These are phyloP conservation scores for Citrullus amarus DNA, from an alignment of 306 rosid species.

Conservation along the genomic window DNA sequence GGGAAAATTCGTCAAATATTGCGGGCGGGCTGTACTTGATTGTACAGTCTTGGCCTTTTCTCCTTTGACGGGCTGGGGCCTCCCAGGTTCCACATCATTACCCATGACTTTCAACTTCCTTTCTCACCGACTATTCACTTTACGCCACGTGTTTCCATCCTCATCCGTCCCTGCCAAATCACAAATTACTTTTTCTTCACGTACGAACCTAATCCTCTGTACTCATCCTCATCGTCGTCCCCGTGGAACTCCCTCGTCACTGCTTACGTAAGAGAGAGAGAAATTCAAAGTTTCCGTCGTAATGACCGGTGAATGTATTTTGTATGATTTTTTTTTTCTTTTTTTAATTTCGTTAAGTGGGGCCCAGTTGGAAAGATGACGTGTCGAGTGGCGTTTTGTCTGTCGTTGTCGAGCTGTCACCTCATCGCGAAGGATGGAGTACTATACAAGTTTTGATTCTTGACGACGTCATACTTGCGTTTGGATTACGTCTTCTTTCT, in stretches of 20 bases:
- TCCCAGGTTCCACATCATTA: background rate
- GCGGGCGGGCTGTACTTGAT: conserved; percentile 32
- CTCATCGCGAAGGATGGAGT: background rate
- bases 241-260: background rate
- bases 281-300: too few relatives aligned
- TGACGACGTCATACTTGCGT: conserved; percentile 21
- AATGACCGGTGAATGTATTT: background rate
- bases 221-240: background rate
- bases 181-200: background rate
- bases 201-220: background rate
- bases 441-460: conserved; percentile 3
- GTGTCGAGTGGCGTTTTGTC: background rate
- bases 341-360: background rate
- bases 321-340: background rate
- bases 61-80: background rate
- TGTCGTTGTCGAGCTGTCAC: conserved; percentile 13
- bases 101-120: background rate
- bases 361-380: background rate
- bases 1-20: conserved; percentile 14
- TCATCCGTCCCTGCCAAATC: background rate
- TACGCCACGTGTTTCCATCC: background rate
- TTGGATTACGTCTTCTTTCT: conserved; percentile 10
- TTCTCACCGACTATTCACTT: background rate
- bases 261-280: background rate
- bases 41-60: conserved; percentile 20